phyloP scores from a whole-genome alignment of 2,329 filamentous ascomycete species.

The Phialophora chinensis region DNA sequence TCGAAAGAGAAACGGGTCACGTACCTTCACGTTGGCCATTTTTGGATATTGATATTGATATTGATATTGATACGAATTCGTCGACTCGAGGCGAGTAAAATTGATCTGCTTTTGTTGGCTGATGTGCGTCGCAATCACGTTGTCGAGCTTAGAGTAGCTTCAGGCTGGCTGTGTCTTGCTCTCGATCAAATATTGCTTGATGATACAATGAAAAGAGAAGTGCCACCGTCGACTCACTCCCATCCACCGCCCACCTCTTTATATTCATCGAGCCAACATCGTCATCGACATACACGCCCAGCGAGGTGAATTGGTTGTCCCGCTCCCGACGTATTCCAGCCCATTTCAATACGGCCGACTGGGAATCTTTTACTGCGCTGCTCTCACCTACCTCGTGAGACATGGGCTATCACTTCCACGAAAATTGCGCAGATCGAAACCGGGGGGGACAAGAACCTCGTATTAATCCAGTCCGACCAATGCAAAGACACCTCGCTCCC shows the following conservation, averaged over 20 bases:
- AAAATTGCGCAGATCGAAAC: background rate
- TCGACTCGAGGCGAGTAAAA: background rate
- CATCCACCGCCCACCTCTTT: background rate
- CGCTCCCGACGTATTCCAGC: conserved; percentile 11
- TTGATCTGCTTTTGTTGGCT: background rate
- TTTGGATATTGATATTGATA: background rate
- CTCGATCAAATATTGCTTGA: background rate
- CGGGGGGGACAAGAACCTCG: background rate
- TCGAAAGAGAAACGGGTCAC: background rate
- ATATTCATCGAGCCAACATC: background rate
- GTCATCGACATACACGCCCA: background rate
- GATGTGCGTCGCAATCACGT: background rate
- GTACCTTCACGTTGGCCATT: conserved; percentile 20
- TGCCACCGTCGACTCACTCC: background rate
- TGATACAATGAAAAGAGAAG: background rate
- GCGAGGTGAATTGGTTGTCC: conserved; percentile 10
- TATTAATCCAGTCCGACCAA: background rate
- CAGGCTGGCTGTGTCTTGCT: background rate
- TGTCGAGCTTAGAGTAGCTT: background rate
- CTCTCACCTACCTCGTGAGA: background rate
- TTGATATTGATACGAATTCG: background rate
- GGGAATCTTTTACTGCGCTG: background rate
- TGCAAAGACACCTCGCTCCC: background rate
- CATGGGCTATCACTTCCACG: background rate
- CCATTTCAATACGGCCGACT: background rate